Conservation (phyloP, 176 grass and related monocot genomes). For the Raddia guianensis region DNA sequence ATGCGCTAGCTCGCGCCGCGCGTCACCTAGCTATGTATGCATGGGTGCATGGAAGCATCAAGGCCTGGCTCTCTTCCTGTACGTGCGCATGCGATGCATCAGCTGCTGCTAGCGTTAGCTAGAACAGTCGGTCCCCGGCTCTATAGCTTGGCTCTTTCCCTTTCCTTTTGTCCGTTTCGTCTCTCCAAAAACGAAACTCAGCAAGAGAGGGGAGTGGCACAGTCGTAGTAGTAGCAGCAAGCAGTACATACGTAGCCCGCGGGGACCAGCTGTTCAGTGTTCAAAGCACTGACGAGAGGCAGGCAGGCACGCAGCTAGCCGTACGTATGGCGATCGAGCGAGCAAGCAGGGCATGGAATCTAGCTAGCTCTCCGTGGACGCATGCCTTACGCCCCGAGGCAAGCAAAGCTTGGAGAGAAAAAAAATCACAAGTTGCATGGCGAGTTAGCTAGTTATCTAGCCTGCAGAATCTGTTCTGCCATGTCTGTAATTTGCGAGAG, state of each 20-base stretch:
- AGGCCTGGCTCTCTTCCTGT: neutral
- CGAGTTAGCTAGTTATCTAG: neutral
- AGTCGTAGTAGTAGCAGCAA: too few relatives aligned
- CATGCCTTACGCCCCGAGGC: neutral
- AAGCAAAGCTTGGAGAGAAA: neutral
- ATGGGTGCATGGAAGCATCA: constrained; percentile 20
- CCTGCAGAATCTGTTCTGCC: constrained; percentile 22
- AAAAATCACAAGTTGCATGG: neutral
- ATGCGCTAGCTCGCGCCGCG: neutral
- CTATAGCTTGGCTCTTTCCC: neutral
- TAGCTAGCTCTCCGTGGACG: constrained; percentile 12
- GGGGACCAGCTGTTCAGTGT: constrained; percentile 34
- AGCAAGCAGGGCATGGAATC: constrained; percentile 40
- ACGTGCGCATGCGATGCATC: constrained; percentile 20
- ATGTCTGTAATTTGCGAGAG: neutral
- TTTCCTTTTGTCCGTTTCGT: constrained; percentile 28
- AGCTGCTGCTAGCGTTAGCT: constrained; percentile 4
- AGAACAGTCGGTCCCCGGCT: constrained; percentile 35
- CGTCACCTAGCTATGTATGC: neutral
- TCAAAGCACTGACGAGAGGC: neutral
- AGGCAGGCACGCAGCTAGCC: too few relatives aligned
- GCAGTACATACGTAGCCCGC: neutral
- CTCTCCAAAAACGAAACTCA: neutral
- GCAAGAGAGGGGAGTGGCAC: neutral
- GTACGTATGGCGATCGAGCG: too few relatives aligned